A percentile compares a stretch with the other conserved stretches of the same genome.
Conservation (phyloP, 345 rosid species). For the Euphorbia peplus region DNA sequence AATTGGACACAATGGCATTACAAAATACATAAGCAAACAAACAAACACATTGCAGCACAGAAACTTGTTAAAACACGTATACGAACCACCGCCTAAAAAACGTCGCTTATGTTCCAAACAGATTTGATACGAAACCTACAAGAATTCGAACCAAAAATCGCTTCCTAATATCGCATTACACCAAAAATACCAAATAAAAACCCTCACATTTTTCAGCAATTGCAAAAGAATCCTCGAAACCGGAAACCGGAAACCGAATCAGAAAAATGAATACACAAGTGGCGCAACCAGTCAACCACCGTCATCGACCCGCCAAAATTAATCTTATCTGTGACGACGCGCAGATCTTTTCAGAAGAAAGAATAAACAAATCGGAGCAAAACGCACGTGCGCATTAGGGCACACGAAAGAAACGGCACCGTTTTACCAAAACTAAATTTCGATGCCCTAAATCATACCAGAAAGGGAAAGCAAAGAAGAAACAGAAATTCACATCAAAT, state of each 20-base stretch:
- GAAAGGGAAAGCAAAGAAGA: not conserved
- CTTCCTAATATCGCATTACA: not conserved
- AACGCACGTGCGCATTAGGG: not conserved
- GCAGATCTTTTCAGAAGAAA: not conserved
- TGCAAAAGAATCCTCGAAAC: not conserved
- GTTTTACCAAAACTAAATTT: not conserved
- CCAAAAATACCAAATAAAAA: not conserved
- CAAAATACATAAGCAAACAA: not conserved
- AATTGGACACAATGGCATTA: not conserved
- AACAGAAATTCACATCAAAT: not conserved
- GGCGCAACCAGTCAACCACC: not conserved
- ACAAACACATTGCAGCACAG: not conserved
- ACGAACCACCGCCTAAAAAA: not conserved
- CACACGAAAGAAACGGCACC: not conserved
- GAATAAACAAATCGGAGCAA: not conserved
- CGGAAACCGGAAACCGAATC: not conserved
- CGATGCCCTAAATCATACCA: not conserved
- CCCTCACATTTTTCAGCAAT: not conserved
- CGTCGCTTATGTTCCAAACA: not conserved
- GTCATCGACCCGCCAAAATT: constrained; percentile 7
- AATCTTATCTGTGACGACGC: not conserved
- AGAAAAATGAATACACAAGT: not conserved
- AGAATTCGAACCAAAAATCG: not conserved
- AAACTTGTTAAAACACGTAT: not conserved
- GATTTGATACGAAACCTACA: not conserved